These are phyloP conservation scores for Macrocybe gigantea DNA, from an alignment of 768 basidiomycete genomes.

Conservation along the genomic window DNA sequence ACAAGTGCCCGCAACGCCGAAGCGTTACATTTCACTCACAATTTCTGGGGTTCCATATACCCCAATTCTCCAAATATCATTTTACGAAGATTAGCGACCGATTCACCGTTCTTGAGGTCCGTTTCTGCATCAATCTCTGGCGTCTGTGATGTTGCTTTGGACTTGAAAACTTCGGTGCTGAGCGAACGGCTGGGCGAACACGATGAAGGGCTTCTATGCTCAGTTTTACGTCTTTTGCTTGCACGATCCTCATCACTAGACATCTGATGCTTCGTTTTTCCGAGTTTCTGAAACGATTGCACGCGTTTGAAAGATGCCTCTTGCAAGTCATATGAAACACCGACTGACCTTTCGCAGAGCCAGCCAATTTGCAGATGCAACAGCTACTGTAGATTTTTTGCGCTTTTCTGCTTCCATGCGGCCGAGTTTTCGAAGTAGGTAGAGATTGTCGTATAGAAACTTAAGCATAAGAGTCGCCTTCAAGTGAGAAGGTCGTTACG, in stretches of 20 bases:
- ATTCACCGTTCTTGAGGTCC: constrained; percentile 42
- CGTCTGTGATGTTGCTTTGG: neutral
- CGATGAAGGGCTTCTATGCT: constrained; percentile 5
- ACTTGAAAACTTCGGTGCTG: neutral
- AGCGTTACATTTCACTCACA: constrained; percentile 30
- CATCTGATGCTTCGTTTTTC: constrained; percentile 8
- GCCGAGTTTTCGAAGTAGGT: neutral
- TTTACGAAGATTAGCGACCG: constrained; percentile 34
- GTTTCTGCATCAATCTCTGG: constrained; percentile 2
- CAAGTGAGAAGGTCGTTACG: no score
- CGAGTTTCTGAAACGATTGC: constrained; percentile 8
- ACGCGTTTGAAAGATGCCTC: neutral
- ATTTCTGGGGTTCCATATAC: constrained; percentile 32
- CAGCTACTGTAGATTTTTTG: constrained; percentile 1
- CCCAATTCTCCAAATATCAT: constrained; percentile 48
- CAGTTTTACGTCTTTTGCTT: constrained; percentile 23
- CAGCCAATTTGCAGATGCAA: constrained; percentile 56
- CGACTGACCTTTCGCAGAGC: constrained; percentile 39
- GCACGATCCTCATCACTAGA: constrained; percentile 8
- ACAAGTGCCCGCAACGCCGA: constrained; percentile 2
- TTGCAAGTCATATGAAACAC: neutral
- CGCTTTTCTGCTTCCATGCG: constrained; percentile 2
- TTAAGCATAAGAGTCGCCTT: no score
- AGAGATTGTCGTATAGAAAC: neutral
- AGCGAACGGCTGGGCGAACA: constrained; percentile 7